Base-by-base conservation (phyloP, 768 basidiomycete genomes). In the Russula sp. region DNA sequence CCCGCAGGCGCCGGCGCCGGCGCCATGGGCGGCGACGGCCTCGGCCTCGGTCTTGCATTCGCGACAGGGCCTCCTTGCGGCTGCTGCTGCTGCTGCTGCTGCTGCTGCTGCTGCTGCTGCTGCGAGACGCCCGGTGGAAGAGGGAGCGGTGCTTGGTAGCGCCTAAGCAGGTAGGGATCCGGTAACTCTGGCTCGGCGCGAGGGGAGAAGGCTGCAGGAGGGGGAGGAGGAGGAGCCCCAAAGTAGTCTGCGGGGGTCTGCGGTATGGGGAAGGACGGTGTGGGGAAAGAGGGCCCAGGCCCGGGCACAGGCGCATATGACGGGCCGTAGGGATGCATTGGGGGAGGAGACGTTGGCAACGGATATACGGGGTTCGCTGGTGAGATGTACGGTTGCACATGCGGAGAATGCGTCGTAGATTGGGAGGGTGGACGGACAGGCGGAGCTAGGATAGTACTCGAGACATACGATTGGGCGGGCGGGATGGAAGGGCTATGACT, bases 81-180 rank as follows among this genome's bases (percentile, higher is more conserved):
- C n/a, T n/a, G n/a, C n/a, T n/a, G n/a, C n/a, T n/a, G n/a, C n/a
- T n/a, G n/a, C n/a, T n/a, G n/a, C n/a, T n/a, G n/a, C n/a, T n/a
- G n/a, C n/a, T n/a, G n/a, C n/a, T n/a, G n/a, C n/a, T n/a, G n/a
- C n/a, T n/a, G 7, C 11, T 38, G 43, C 11, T 25, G 35, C 18
- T 25, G 50, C n/a, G 58, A 25, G 14, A 34, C 36, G 32, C 41
- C 41, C 11, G 58, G 11, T 13, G 83, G 84, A 9, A 84, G 74
- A 4, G 83, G 83, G 16, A 85, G 71, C 16, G 84, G 82, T 0
- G 78, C 73, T 48, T 78, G 76, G 69, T 85, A 86, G 20, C 83
- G 78, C 22, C 70, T 71, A 41, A 73, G 69, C 9, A 78, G 71
- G 65, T 79, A 76, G 32, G 78, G 76, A 65, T 80, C 80, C 2